Conservation (phyloP, 305 asterid genomes). For the Rubia tinctorum region DNA sequence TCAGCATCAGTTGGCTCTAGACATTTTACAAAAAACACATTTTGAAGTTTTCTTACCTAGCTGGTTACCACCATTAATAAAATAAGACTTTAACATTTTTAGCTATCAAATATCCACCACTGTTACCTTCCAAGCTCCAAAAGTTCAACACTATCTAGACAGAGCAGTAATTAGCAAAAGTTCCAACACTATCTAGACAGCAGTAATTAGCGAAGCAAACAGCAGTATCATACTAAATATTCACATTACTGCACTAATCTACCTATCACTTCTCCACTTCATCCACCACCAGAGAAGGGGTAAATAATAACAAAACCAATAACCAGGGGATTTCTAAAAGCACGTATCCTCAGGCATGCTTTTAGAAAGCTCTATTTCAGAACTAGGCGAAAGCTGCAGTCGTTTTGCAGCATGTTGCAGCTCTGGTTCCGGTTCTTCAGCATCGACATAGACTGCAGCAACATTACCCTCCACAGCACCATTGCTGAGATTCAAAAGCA, state of each 20-base stretch:
- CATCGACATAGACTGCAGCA: conserved; percentile 6
- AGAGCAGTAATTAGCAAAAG: background rate
- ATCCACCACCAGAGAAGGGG: background rate
- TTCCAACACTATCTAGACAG: too few relatives aligned
- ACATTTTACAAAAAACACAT: too few relatives aligned
- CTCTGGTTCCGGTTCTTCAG: conserved; percentile 24
- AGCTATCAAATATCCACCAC: background rate
- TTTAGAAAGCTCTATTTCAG: conserved; percentile 24
- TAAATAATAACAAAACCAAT: background rate
- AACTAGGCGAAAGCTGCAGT: conserved; percentile 34
- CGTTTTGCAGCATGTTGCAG: conserved; percentile 49
- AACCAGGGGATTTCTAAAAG: conserved; percentile 15
- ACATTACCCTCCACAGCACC: conserved; percentile 1
- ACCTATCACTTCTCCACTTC: background rate
- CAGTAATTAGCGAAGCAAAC: background rate
- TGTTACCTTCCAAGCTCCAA: background rate
- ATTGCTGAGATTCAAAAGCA: conserved; percentile 18
- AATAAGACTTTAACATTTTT: background rate
- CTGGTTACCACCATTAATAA: background rate
- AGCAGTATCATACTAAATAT: background rate
- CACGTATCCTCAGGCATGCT: conserved; percentile 24
- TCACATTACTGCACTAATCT: conserved; percentile 9
- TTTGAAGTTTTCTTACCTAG: background rate
- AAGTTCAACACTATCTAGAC: background rate
- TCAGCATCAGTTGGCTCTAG: background rate